Base-by-base conservation (phyloP, 495 filamentous ascomycete species). In the Penicillium atrosanguineum region DNA sequence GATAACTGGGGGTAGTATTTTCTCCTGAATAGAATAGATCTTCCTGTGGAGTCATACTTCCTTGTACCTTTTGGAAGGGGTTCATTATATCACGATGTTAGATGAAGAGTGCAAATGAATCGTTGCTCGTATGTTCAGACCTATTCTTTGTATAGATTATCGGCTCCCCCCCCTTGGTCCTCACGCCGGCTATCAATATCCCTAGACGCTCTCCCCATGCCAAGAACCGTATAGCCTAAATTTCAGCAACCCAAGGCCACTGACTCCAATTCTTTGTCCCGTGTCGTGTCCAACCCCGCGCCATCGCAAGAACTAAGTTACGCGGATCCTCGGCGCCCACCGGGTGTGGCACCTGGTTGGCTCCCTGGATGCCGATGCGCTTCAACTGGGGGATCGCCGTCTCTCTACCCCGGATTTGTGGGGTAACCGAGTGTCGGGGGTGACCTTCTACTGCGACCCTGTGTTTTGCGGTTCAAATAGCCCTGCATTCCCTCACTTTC, bases 51-150 rank as follows among this genome's bases (percentile, higher is more conserved):
- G 18, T 18, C 28, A 8, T n/a, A 16, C 34, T 18, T 43, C 16
- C 40, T 9, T 19, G 39, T n/a, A 23, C 11, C 9, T 41, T 28
- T 31, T 40, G 48, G 16, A 36, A 14, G 31, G 31, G 8, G 8
- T 16, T 43, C 18, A 12, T 40, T 52, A 61, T 57, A 52, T 48
- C 46, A 54, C 49, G 57, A 51, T 23, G 12, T 57, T 61, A 63
- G 61, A 63, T 53, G 46, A 59, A 58, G 38, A 46, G 25, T 37
- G 20, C 31, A 18, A 56, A 57, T 57, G 42, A 53, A 19, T 44
- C 46, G 11, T n/a, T 51, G 26, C 34, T 43, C 48, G 31, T 4
- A 34, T 34, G 9, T 14, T 34, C 12, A 34, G 7, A 6, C 28
- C 11, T 34, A 34, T 34, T 34, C 31, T 12, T 12, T 14, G 12